Evolutionary conservation across 2,329 filamentous ascomycete species (phyloP).

Genomic region (Pseudogymnoascus verrucosus): DNA sequence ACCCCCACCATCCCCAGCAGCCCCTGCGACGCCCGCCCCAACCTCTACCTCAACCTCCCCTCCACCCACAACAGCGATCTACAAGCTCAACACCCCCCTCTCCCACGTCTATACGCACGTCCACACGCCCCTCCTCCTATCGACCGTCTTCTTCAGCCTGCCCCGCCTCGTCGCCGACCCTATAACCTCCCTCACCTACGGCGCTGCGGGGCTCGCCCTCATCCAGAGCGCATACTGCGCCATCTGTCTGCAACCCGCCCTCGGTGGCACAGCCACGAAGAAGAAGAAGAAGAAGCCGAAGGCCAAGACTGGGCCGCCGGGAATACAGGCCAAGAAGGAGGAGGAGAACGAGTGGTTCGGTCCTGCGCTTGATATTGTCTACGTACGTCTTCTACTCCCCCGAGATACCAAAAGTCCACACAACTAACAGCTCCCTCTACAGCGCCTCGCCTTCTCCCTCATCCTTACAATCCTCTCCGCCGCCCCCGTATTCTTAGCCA

Average conservation of each 20-base stretch:
- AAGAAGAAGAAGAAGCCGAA: constrained; percentile 40
- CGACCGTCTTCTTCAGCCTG: constrained; percentile 57
- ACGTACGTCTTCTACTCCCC: not conserved
- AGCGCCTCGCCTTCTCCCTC: constrained; percentile 67
- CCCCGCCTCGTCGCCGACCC: constrained; percentile 61
- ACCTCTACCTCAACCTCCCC: not conserved
- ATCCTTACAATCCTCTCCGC: constrained; percentile 40
- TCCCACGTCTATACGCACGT: constrained; percentile 52
- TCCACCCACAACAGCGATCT: constrained; percentile 5
- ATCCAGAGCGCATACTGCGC: constrained; percentile 58
- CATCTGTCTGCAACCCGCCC: constrained; percentile 54
- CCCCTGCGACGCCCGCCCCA: not conserved
- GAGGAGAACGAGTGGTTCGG: not conserved
- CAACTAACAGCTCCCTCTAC: constrained; percentile 9
- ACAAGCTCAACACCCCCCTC: constrained; percentile 15
- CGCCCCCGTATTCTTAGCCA: constrained; percentile 45
- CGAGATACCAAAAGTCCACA: not conserved
- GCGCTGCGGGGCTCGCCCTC: constrained; percentile 53
- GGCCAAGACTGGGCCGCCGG: not conserved
- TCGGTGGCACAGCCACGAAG: constrained; percentile 36
- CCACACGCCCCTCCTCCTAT: constrained; percentile 61
- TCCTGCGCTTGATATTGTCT: constrained; percentile 1
- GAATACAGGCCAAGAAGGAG: not conserved
- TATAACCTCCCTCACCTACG: constrained; percentile 50
- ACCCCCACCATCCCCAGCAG: not conserved